These are phyloP conservation scores for Vachellia collinsii DNA, from an alignment of 306 rosid genomes.

Conservation along the genomic window DNA sequence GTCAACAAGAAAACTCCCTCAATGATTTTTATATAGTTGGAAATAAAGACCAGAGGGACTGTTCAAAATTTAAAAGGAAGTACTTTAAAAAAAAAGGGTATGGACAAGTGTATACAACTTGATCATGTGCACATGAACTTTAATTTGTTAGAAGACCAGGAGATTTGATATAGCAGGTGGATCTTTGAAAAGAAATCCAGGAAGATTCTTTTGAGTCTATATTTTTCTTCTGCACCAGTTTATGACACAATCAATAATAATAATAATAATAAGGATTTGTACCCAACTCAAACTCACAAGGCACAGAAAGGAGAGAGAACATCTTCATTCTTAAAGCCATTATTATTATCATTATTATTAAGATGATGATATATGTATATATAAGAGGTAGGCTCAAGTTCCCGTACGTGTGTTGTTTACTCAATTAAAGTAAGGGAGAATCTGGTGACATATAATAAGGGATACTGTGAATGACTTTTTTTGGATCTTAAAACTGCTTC, in stretches of 20 bases:
- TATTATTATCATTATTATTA: background rate
- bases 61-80: too few relatives aligned
- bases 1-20: background rate
- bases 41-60: too few relatives aligned
- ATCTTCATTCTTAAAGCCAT: background rate
- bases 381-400: constrained; percentile 47
- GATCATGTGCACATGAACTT: background rate
- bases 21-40: background rate
- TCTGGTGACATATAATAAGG: constrained; percentile 48
- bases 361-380: too few relatives aligned
- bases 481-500: constrained; percentile 47
- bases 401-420: constrained; percentile 49
- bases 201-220: constrained; percentile 39
- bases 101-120: background rate
- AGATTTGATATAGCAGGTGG: constrained; percentile 12
- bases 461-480: constrained; percentile 46
- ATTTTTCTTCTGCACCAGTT: constrained; percentile 31
- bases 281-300: constrained; percentile 10
- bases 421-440: constrained; percentile 31
- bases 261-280: background rate
- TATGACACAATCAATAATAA: constrained; percentile 5
- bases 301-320: background rate
- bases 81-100: background rate
- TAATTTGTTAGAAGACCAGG: background rate
- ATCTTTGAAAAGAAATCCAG: constrained; percentile 47